Base-by-base conservation (phyloP, 805 yeast species). In the Saturnispora dispora region DNA sequence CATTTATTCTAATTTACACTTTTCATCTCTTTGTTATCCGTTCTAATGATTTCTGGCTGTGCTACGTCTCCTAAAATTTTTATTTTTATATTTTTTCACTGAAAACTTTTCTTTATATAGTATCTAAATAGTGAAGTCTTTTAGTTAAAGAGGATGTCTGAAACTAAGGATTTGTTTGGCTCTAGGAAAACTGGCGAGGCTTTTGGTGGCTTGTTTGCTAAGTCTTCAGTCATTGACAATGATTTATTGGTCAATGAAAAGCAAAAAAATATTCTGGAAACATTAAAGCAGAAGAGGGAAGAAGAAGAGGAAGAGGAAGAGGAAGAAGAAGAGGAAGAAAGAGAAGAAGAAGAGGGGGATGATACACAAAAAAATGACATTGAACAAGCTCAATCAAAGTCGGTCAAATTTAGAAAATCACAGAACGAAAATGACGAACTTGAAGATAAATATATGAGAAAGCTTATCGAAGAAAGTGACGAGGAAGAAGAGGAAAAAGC, bases 161-260 rank as follows among this genome's bases (percentile, higher is more conserved):
- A 39, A 40, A 17, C 39, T 9, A 47, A 32, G n/a, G 39, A 36
- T 15, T 25, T 51, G n/a, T 47, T 51, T 37, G 47, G 46, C n/a
- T 39, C 39, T 15, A 42, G 15, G 20, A 41, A 43, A 17, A 25
- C 48, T 6, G 42, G 47, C 13, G 27, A 33, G 4, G 47, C 47
- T 2, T 53, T 49, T 47, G 54, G 53, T 23, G 58, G 58, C 8
- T 66, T 77, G 50, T 69, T 74, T 51, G 57, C 69, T 33, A 63
- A 64, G 44, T 63, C 72, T 11, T 58, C 75, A 20, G 81, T 82
- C 13, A 72, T 82, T n/a, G 66, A 71, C 56, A 65, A 63, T 61
- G 60, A 60, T 43, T 53, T 58, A 42, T 50, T 64, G 45, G 51
- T 64, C 57, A 60, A 64, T 56, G 54, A 63, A 49, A 57, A 63